Conservation (phyloP, 2,329 filamentous ascomycete genomes). For the Fusarium sp. region DNA sequence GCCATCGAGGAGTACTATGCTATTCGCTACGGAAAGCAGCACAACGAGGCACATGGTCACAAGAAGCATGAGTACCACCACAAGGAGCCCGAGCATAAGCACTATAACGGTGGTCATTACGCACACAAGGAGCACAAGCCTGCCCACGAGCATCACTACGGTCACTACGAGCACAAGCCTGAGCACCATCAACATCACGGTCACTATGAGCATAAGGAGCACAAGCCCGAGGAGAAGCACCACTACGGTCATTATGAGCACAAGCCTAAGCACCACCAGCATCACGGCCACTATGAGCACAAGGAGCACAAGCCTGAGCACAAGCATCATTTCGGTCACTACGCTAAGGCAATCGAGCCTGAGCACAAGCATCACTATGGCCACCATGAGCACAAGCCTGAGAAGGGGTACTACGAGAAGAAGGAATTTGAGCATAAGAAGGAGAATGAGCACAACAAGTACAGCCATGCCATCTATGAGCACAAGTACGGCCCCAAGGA, state of each 20-base stretch:
- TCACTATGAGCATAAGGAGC: neutral
- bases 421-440: neutral
- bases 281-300: neutral
- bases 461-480: neutral
- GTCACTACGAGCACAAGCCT: too few relatives aligned
- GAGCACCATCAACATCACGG: too few relatives aligned
- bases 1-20: slow-evolving; percentile 12
- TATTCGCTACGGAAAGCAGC: neutral
- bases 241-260: too few relatives aligned
- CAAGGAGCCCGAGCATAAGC: neutral
- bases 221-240: neutral
- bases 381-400: slow-evolving; percentile 1
- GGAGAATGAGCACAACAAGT: neutral
- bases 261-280: too few relatives aligned
- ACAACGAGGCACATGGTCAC: neutral
- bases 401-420: neutral
- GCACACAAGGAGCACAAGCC: neutral
- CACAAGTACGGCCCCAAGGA: neutral
- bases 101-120: neutral
- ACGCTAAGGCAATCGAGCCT: neutral
- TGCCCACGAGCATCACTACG: too few relatives aligned
- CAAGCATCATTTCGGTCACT: neutral
- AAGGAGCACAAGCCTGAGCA: neutral
- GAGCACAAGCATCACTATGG: neutral
- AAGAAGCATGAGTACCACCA: neutral